These are phyloP conservation scores for Candida tropicalis DNA, from an alignment of 1,139 yeast genomes.

Conservation along the genomic window DNA sequence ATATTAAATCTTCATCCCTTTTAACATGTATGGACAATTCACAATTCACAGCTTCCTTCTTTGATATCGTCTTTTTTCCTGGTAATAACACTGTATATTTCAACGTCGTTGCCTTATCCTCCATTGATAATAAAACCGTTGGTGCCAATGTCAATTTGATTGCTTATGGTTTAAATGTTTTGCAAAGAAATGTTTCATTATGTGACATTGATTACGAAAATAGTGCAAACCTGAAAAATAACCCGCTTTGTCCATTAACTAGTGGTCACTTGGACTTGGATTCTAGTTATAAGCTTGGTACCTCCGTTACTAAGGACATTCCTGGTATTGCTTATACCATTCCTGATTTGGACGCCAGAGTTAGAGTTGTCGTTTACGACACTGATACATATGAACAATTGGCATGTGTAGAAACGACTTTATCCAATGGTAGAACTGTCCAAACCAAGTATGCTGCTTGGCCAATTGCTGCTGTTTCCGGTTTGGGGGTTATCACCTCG, in stretches of 20 bases:
- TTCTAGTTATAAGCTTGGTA: constrained; percentile 50
- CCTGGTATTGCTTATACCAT: constrained; percentile 87
- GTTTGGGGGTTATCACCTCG: constrained; percentile 82
- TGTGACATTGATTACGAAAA: constrained; percentile 59
- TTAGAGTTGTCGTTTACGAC: constrained; percentile 61
- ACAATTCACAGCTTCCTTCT: constrained; percentile 82
- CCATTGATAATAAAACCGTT: constrained; percentile 68
- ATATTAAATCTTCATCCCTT: constrained; percentile 67
- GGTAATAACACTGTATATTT: constrained; percentile 62
- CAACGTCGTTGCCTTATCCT: constrained; percentile 77
- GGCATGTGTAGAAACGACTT: constrained; percentile 92
- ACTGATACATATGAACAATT: constrained; percentile 45
- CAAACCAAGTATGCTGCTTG: constrained; percentile 94
- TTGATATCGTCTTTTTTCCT: constrained; percentile 76
- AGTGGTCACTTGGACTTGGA: constrained; percentile 84
- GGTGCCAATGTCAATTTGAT: constrained; percentile 67
- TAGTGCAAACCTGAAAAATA: constrained; percentile 25
- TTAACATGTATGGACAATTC: constrained; percentile 93
- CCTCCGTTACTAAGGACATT: constrained; percentile 50
- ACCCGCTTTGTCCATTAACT: constrained; percentile 67
- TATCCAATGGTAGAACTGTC: constrained; percentile 90
- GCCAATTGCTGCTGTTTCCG: constrained; percentile 94
- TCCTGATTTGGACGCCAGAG: constrained; percentile 94
- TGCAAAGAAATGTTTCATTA: constrained; percentile 57
- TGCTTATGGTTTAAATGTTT: constrained; percentile 80